These are phyloP conservation scores for Coemansia sp. DNA, from an alignment of 192 early-diverging fungal genomes.

Conservation along the genomic window DNA sequence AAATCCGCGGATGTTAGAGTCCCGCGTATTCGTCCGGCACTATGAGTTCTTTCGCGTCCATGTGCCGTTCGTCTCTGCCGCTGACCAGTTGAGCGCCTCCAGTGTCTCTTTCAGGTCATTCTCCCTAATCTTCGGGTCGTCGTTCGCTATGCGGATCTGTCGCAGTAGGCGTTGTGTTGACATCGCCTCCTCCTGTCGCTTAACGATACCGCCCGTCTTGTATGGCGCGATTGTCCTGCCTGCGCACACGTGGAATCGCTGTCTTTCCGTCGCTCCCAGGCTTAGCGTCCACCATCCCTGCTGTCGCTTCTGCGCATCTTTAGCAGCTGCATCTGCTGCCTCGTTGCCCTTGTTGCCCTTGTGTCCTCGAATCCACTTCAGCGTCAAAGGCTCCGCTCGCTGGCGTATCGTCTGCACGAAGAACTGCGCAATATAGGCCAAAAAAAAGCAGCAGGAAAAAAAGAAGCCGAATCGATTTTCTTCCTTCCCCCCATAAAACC, in stretches of 20 bases:
- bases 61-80: background rate
- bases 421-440: background rate
- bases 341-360: background rate
- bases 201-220: background rate
- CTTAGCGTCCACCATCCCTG: background rate
- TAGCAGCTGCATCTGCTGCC: background rate
- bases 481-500: constrained; percentile 19
- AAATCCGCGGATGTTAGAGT: too few species aligned
- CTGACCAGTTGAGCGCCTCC: too few species aligned
- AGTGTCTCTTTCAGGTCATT: background rate
- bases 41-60: background rate
- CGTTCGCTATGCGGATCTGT: background rate
- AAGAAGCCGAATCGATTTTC: background rate
- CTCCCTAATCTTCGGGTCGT: background rate
- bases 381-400: background rate
- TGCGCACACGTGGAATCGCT: background rate
- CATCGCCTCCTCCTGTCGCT: background rate
- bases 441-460: background rate
- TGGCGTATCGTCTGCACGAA: background rate
- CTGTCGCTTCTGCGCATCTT: background rate
- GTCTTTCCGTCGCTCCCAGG: too few species aligned
- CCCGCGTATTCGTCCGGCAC: too few species aligned
- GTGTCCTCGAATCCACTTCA: background rate
- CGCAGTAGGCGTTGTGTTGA: background rate
- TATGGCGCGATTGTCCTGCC: background rate